Evolutionary conservation across 2,329 filamentous ascomycete species (phyloP).

Genomic region (Colletotrichum musicola): DNA sequence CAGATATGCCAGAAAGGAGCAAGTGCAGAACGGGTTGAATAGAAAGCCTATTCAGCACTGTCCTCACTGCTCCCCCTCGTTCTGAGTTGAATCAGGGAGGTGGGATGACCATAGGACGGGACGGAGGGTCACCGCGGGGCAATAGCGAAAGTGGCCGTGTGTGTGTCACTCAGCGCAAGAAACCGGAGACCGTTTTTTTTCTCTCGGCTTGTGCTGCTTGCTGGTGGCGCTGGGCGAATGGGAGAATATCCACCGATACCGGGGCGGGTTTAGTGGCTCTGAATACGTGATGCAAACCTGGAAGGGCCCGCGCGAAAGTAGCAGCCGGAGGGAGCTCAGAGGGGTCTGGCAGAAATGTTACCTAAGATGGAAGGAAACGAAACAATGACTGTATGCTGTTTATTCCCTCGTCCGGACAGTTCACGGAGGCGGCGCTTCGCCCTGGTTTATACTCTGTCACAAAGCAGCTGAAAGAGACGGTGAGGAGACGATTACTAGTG

Average conservation of each 20-base stretch:
- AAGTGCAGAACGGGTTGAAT: conserved; percentile 38
- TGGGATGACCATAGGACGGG: conserved; percentile 28
- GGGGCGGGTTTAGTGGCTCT: conserved; percentile 22
- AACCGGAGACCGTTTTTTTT: conserved; percentile 15
- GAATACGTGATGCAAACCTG: not conserved
- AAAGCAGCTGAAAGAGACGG: conserved; percentile 30
- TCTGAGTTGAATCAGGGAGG: conserved; percentile 36
- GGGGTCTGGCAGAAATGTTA: too few species aligned
- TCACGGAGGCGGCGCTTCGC: not conserved
- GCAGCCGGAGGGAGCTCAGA: not conserved
- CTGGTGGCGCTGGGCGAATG: conserved; percentile 1
- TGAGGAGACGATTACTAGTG: conserved; percentile 16
- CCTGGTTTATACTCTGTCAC: conserved; percentile 7
- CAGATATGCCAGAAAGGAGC: conserved; percentile 33
- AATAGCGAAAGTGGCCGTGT: conserved; percentile 26
- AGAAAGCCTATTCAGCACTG: conserved; percentile 40
- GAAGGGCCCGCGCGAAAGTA: not conserved
- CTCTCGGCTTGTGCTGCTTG: not conserved
- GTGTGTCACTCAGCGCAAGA: conserved; percentile 18
- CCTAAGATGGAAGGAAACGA: too few species aligned
- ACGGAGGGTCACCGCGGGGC: conserved; percentile 25
- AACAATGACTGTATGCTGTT: too few species aligned
- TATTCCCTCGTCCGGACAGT: not conserved
- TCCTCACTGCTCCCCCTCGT: conserved; percentile 39
- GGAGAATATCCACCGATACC: conserved; percentile 33